A percentile compares a stretch with the other conserved stretches of the same genome.
Evolutionary conservation across 2,329 filamentous ascomycete species (phyloP).

Genomic region (Colletotrichum somersetense): DNA sequence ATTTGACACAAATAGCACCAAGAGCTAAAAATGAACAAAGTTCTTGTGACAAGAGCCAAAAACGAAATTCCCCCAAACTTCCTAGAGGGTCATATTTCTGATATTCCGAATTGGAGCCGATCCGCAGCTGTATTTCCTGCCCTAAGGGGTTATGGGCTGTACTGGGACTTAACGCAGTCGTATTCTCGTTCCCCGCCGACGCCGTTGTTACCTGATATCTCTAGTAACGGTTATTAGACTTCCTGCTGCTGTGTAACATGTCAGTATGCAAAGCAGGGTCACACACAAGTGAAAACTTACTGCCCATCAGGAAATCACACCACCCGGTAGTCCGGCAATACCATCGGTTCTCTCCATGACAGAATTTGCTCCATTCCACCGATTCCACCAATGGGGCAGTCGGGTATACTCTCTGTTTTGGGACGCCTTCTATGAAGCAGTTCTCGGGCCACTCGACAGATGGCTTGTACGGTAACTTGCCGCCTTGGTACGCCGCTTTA

Average conservation of each 20-base stretch:
- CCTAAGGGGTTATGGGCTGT: neutral
- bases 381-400: too few relatives aligned
- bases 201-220: neutral
- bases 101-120: neutral
- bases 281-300: neutral
- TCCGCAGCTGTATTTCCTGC: neutral
- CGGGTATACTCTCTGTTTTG: too few relatives aligned
- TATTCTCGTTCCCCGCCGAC: neutral
- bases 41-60: neutral
- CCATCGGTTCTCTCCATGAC: neutral
- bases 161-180: neutral
- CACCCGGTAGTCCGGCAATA: neutral
- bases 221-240: neutral
- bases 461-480: too few relatives aligned
- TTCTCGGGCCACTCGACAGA: too few relatives aligned
- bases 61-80: neutral
- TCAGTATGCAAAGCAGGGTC: neutral
- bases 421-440: too few relatives aligned
- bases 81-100: neutral
- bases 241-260: neutral
- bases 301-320: neutral
- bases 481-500: too few relatives aligned
- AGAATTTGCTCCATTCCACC: too few relatives aligned
- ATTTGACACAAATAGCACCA: too few relatives aligned
- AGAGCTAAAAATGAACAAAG: too few relatives aligned